Evolutionary conservation across 768 basidiomycete genomes (phyloP).

Genomic region (Boletus coccyginus): DNA sequence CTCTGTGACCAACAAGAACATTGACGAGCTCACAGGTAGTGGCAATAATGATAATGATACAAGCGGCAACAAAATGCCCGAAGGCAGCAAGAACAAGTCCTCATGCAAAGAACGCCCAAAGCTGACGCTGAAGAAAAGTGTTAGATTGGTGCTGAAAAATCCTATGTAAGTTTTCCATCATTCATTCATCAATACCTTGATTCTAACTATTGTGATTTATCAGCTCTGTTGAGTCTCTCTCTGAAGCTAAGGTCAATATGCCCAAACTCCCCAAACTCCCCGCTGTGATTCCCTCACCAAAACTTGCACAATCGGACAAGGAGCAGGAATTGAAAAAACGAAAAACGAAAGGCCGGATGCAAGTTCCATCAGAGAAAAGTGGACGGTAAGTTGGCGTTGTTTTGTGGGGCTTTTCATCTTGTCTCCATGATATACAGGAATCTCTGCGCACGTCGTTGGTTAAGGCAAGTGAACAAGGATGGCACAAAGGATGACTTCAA

Average conservation of each 20-base stretch:
- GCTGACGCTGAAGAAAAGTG: too few species aligned
- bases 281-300: neutral
- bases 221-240: neutral
- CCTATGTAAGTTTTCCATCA: neutral
- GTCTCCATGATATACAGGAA: neutral
- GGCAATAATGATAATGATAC: too few species aligned
- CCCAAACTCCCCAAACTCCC: neutral
- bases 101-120: too few species aligned
- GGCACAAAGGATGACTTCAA: conserved; percentile 3
- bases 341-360: neutral
- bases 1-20: too few species aligned
- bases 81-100: too few species aligned
- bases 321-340: neutral
- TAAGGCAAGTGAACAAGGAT: neutral
- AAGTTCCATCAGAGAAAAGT: neutral
- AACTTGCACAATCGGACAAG: neutral
- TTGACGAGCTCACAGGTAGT: too few species aligned
- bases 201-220: neutral
- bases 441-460: neutral
- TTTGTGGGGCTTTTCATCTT: neutral
- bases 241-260: neutral
- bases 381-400: neutral
- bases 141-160: neutral
- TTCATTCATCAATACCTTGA: neutral
- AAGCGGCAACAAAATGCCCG: too few species aligned